Evolutionary conservation across 805 yeast genomes (phyloP).

Genomic region (Candida boidinii): DNA sequence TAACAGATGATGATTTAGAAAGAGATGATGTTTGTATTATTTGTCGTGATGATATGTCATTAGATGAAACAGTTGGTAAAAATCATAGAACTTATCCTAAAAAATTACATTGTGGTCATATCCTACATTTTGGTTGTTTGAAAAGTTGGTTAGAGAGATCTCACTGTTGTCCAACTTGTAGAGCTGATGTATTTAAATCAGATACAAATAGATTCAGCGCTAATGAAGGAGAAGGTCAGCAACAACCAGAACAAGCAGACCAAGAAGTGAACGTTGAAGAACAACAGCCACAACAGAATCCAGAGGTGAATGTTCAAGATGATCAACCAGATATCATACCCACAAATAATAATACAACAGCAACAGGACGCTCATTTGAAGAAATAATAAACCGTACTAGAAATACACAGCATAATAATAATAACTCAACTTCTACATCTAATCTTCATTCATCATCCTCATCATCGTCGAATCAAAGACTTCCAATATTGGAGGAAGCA

Average conservation of each 20-base stretch:
- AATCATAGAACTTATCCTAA: constrained; percentile 54
- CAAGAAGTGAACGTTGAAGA: too few relatives aligned
- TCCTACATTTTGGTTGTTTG: constrained; percentile 81
- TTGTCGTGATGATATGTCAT: constrained; percentile 83
- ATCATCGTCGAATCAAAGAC: too few relatives aligned
- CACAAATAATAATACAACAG: too few relatives aligned
- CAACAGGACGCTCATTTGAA: too few relatives aligned
- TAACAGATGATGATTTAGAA: constrained; percentile 51
- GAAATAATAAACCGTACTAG: too few relatives aligned
- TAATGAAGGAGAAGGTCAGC: not conserved
- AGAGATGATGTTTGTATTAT: constrained; percentile 72
- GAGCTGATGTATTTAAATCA: constrained; percentile 52
- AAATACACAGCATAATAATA: too few relatives aligned
- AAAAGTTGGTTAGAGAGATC: constrained; percentile 91
- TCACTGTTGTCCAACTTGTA: constrained; percentile 88
- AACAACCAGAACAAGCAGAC: constrained; percentile 1
- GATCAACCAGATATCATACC: too few relatives aligned
- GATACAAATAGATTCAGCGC: not conserved
- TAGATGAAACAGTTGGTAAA: constrained; percentile 21
- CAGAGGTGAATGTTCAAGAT: too few relatives aligned
- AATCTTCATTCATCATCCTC: too few relatives aligned
- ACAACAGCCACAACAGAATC: not conserved
- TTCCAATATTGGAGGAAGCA: too few relatives aligned
- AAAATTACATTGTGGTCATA: constrained; percentile 76
- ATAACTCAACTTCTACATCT: too few relatives aligned